Evolutionary conservation across 306 rosid genomes (phyloP).

Genomic region (Fragaria ananassa): DNA sequence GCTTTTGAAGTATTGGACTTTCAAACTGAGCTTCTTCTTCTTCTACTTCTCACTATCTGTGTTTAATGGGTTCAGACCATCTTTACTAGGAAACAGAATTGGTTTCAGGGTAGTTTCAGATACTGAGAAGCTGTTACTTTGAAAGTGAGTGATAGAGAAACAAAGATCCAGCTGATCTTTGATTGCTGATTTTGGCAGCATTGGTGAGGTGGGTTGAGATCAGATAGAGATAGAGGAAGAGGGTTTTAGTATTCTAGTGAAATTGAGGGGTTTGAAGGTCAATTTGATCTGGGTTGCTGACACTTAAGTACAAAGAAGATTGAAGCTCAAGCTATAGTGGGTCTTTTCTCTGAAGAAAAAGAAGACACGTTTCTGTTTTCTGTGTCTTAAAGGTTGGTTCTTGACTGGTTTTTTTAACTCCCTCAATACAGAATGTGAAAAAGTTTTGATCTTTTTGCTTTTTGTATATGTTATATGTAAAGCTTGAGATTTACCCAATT

Average conservation of each 20-base stretch:
- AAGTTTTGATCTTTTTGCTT: constrained; percentile 22
- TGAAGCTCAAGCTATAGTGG: constrained; percentile 48
- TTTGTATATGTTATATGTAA: constrained; percentile 11
- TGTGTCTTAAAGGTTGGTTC: constrained; percentile 72
- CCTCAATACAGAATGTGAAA: constrained; percentile 23
- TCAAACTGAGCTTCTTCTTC: constrained; percentile 21
- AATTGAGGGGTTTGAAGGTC: constrained; percentile 21
- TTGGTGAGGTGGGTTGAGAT: constrained; percentile 4
- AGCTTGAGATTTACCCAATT: background rate
- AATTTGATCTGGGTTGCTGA: constrained; percentile 28
- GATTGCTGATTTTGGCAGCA: constrained; percentile 49
- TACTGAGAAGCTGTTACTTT: constrained; percentile 27
- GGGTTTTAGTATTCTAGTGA: background rate
- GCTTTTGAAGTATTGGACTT: constrained; percentile 13
- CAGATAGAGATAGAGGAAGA: background rate
- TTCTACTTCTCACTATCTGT: constrained; percentile 13
- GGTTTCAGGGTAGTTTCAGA: constrained; percentile 28
- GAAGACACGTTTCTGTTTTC: constrained; percentile 32
- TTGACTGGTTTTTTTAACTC: constrained; percentile 35
- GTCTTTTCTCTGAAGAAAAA: constrained; percentile 27
- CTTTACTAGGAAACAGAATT: constrained; percentile 23
- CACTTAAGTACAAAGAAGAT: constrained; percentile 35
- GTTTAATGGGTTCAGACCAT: constrained; percentile 22
- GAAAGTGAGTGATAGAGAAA: constrained; percentile 21
- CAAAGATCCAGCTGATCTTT: constrained; percentile 26